Base-by-base conservation (phyloP, 768 basidiomycete species). In the Phallus indusiatus region DNA sequence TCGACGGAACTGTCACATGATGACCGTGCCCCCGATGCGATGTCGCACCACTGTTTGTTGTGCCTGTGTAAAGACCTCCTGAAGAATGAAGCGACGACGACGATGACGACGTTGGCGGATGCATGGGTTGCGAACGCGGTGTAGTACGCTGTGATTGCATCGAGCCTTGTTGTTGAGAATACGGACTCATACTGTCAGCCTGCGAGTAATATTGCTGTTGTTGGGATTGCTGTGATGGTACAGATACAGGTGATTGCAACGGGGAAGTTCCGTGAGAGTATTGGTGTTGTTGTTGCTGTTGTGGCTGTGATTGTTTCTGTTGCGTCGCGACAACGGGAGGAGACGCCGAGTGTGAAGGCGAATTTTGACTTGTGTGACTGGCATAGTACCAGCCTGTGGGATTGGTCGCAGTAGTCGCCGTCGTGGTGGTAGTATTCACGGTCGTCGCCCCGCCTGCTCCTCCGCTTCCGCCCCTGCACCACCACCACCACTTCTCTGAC, bases 41-140 rank as follows among this genome's bases (percentile, higher is more conserved):
- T 55, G 63, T 53, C 64, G 69, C 11, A 63, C 61, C 14, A 62
- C 65, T 8, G 64, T 65, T 10, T 58, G 52, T 10, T 58, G 52
- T 22, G 64, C 61, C 16, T 54, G 58, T 53, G 37, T 63, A 7
- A 12, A 61, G 61, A 21, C 65, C 35, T 61, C 53, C 5, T 60
- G 63, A 3, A 59, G 62, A 10, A 59, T 66, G 63, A 10, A 58
- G 63, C 2, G 60, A 24, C 42, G 54, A 20, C 3, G 63, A 50
- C 47, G 60, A 62, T 1, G 60, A 24, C 42, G 54, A 20, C 3
- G 63, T 47, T 49, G 60, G 62, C 59, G 57, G 63, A 35, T 54
- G 62, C 17, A 62, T 65, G 35, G 60, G 68, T 47, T 67, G 71
- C 50, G 64, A 66, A 6, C 61, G 62, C 42, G 57, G 67, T 46